Conservation (phyloP, 768 basidiomycete genomes). For the Austroboletus eburneus region DNA sequence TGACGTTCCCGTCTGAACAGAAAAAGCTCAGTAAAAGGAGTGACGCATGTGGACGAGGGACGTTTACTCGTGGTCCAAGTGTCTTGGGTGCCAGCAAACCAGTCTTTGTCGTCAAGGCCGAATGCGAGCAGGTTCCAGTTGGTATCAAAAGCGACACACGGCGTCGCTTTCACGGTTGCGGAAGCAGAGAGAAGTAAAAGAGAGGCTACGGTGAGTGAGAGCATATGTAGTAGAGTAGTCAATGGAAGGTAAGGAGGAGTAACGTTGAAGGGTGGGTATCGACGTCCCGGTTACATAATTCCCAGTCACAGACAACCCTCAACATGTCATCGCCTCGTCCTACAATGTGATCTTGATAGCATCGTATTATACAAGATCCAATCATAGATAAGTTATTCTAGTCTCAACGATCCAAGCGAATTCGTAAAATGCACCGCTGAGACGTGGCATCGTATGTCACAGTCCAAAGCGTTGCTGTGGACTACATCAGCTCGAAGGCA, state of each 20-base stretch:
- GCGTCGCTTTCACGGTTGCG: slow-evolving; percentile 34
- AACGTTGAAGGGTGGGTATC: neutral
- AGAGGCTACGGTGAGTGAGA: slow-evolving; percentile 45
- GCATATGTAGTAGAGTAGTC: slow-evolving; percentile 26
- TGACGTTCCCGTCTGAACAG: slow-evolving; percentile 35
- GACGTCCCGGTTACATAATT: neutral
- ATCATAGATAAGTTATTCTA: neutral
- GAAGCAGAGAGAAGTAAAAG: slow-evolving; percentile 45
- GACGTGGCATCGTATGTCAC: too few relatives aligned
- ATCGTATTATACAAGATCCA: too few relatives aligned
- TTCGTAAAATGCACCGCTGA: too few relatives aligned
- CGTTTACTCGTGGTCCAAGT: slow-evolving; percentile 59
- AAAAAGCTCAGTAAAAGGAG: slow-evolving; percentile 1
- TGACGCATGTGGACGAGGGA: neutral
- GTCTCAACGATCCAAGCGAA: too few relatives aligned
- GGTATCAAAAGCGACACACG: slow-evolving; percentile 78
- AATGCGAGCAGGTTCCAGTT: slow-evolving; percentile 85
- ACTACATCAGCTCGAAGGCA: neutral
- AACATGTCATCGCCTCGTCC: too few relatives aligned
- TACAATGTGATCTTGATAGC: too few relatives aligned
- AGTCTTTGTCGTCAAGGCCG: slow-evolving; percentile 80
- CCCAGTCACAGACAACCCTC: neutral
- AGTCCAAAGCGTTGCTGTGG: slow-evolving; percentile 18
- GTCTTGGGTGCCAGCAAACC: slow-evolving; percentile 67
- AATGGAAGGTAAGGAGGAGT: neutral